phyloP scores from a whole-genome alignment of 2,329 filamentous ascomycete genomes.

The Xylaria multiplex region DNA sequence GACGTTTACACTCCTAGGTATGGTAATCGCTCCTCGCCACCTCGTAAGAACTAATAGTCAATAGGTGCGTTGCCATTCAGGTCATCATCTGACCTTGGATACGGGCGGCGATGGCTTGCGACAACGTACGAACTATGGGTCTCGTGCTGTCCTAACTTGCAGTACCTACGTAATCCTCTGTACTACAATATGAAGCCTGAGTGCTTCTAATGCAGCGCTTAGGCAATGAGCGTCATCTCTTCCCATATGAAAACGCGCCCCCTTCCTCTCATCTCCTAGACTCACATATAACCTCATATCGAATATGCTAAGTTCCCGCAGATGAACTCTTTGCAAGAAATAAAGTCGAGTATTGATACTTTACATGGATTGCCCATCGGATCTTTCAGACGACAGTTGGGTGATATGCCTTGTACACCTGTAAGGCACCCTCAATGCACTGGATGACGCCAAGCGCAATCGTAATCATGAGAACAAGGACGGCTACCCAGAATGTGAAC shows the following conservation, averaged over 20 bases:
- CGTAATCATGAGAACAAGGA: constrained; percentile 51
- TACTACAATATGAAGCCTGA: neutral
- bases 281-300: neutral
- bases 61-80: neutral
- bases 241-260: neutral
- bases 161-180: neutral
- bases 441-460: constrained; percentile 55
- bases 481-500: constrained; percentile 59
- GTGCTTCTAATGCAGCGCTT: neutral
- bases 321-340: neutral
- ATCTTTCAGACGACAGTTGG: constrained; percentile 9
- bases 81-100: neutral
- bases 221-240: neutral
- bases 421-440: constrained; percentile 54
- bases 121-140: neutral
- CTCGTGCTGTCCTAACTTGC: neutral
- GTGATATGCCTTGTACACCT: constrained; percentile 48
- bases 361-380: neutral
- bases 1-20: no score
- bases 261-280: neutral
- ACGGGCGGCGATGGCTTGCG: neutral
- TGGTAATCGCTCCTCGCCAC: neutral
- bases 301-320: neutral
- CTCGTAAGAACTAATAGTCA: neutral
- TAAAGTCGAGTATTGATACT: neutral